Base-by-base conservation (phyloP, 2,329 filamentous ascomycete species). In the Calonectria montana region DNA sequence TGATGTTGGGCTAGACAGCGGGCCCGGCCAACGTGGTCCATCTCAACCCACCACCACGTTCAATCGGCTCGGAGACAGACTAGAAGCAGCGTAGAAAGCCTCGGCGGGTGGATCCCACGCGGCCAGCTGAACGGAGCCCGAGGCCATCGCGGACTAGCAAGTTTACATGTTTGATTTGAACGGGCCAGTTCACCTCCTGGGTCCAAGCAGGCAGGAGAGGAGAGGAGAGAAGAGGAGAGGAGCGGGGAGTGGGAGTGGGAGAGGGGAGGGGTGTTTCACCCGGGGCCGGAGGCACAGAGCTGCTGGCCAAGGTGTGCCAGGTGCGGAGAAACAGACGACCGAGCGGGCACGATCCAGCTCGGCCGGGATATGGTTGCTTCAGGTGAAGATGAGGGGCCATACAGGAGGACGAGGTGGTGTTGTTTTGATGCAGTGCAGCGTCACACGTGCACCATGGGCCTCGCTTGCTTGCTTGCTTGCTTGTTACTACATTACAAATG, bases 301-400 rank as follows among this genome's bases (percentile, higher is more conserved):
- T 35, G 31, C 47, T 50, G 41, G 31, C 47, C 21, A 41, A n/a
- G 21, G 31, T 67, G 69, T 67, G 69, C 29, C 59, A 41, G 64
- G 55, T 39, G 47, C 45, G 47, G 29, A 7, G n/a, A 37, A 25
- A 43, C 55, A 43, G 23, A 47, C 37, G 29, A 66, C 69, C 31
- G 45, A 47, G 69, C 64, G 66, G 69, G 64, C 64, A 67, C 57
- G 64, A 71, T 63, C 69, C 57, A 55, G 39, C 47, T 39, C n/a
- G 55, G 45, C 59, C 31, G 47, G 64, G 69, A 70, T 70, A 57
- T 50, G 47, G 64, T 57, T 70, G 69, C 55, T 48, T 35, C 41
- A 50, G 57, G 48, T 55, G 63, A 62, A 50, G 65, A 35, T 57
- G 47, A 48, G 35, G 43, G 43, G 55, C 29, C n/a, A 35, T n/a